Conservation (phyloP, 345 rosid genomes). For the Dovyalis caffra region DNA sequence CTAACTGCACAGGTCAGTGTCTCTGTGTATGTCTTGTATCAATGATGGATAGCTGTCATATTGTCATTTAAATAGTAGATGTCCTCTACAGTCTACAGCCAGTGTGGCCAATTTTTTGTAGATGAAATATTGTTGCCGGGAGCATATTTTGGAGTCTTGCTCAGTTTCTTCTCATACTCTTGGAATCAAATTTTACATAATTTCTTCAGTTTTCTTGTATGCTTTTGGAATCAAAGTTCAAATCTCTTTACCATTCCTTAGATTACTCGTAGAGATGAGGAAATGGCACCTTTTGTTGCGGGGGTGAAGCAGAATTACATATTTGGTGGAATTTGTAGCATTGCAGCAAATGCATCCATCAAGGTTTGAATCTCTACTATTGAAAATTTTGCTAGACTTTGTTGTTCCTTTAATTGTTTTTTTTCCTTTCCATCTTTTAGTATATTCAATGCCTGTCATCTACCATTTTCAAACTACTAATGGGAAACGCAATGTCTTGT, state of each 20-base stretch:
- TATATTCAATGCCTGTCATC: not conserved
- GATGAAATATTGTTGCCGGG: not conserved
- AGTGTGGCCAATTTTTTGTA: not conserved
- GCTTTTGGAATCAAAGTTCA: slow-evolving; percentile 16
- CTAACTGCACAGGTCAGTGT: slow-evolving; percentile 76
- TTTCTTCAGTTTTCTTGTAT: not conserved
- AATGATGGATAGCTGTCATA: not conserved
- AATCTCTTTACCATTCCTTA: slow-evolving; percentile 19
- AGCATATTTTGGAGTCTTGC: not conserved
- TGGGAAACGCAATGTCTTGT: slow-evolving; percentile 19
- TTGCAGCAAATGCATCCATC: slow-evolving; percentile 82
- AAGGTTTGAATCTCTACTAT: slow-evolving; percentile 53
- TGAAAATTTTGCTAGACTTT: slow-evolving; percentile 1
- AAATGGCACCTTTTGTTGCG: slow-evolving; percentile 83
- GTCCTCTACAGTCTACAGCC: not conserved
- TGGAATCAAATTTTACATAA: not conserved
- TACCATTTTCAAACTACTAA: slow-evolving; percentile 5
- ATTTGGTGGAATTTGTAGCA: slow-evolving; percentile 91
- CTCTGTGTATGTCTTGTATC: no score
- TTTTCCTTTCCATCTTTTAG: slow-evolving; percentile 1
- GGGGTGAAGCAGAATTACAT: slow-evolving; percentile 73
- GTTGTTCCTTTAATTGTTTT: not conserved
- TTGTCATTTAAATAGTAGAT: not conserved
- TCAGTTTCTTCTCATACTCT: not conserved
- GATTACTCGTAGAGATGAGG: slow-evolving; percentile 97